Percentiles rank a stretch among this genome's conserved stretches.
phyloP scores from a whole-genome alignment of 2,329 filamentous ascomycete genomes.

The Xylaria sp. region DNA sequence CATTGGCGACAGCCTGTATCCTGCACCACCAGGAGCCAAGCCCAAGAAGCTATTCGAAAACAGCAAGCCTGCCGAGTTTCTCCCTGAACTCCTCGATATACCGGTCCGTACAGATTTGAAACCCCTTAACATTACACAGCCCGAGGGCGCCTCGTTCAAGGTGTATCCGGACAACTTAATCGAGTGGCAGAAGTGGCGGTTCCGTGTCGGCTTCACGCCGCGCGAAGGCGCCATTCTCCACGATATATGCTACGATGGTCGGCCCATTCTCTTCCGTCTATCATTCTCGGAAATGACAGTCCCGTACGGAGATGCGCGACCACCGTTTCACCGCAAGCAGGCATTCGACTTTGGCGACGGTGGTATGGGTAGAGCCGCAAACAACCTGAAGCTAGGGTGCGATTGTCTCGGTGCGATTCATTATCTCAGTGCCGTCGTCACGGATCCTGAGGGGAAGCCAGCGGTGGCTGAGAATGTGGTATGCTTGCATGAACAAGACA shows the following conservation, averaged over 20 bases:
- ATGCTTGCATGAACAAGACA: constrained; percentile 65
- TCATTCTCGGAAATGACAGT: constrained; percentile 58
- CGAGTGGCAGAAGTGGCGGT: constrained; percentile 47
- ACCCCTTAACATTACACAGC: constrained; percentile 67
- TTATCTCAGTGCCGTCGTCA: constrained; percentile 46
- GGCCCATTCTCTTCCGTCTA: constrained; percentile 54
- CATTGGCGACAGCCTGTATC: constrained; percentile 40
- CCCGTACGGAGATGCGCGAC: constrained; percentile 57
- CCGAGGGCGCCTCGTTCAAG: constrained; percentile 35
- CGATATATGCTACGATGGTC: constrained; percentile 55
- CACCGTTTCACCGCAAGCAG: constrained; percentile 60
- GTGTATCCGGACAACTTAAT: constrained; percentile 29
- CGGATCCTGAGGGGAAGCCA: constrained; percentile 49
- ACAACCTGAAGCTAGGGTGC: constrained; percentile 62
- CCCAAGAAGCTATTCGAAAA: constrained; percentile 44
- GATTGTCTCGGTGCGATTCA: constrained; percentile 65
- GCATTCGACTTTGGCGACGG: constrained; percentile 66
- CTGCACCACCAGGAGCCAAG: constrained; percentile 23
- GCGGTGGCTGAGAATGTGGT: constrained; percentile 54
- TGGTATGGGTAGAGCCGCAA: constrained; percentile 58
- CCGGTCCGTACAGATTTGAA: constrained; percentile 52
- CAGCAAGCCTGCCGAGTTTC: constrained; percentile 40
- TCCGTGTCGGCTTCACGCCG: constrained; percentile 57
- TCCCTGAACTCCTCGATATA: constrained; percentile 45
- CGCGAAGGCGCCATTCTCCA: constrained; percentile 59